A percentile compares a stretch with the other conserved stretches of the same genome.
Conservation (phyloP, 2,329 filamentous ascomycete genomes). For the Aspergillus novoparasiticus region DNA sequence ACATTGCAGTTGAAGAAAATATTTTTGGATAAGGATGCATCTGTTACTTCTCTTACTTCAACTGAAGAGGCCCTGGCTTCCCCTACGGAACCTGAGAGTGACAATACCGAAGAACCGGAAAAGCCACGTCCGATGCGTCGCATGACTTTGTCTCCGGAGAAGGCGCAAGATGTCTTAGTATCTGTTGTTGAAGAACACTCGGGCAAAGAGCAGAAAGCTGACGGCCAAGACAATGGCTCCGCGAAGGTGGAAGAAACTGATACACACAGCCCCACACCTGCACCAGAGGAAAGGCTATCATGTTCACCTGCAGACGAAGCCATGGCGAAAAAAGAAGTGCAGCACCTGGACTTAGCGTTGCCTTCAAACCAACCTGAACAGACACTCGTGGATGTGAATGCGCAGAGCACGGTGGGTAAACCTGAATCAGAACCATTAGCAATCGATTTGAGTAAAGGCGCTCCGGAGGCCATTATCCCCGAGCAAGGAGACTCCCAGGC, state of each 20-base stretch:
- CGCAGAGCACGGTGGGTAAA: not conserved
- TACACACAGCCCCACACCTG: conserved; percentile 22
- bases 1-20: conserved; percentile 92
- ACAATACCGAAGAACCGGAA: conserved; percentile 31
- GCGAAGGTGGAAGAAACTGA: conserved; percentile 24
- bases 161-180: conserved; percentile 64
- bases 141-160: conserved; percentile 60
- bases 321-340: conserved; percentile 55
- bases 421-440: conserved; percentile 12
- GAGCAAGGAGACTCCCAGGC: conserved; percentile 14
- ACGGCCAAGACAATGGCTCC: conserved; percentile 13
- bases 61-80: conserved; percentile 65
- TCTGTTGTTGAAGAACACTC: conserved; percentile 68
- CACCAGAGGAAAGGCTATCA: conserved; percentile 21
- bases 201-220: conserved; percentile 35
- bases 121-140: conserved; percentile 39
- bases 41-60: conserved; percentile 71
- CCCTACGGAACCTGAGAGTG: conserved; percentile 38
- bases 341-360: conserved; percentile 64
- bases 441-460: conserved; percentile 11
- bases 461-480: conserved; percentile 12
- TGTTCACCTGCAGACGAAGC: conserved; percentile 26
- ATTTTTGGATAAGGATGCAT: conserved; percentile 84
- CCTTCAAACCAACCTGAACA: conserved; percentile 31
- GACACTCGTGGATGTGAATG: conserved; percentile 11